Evolutionary conservation across 768 basidiomycete genomes (phyloP).

Genomic region (Saitozyma podzolica): DNA sequence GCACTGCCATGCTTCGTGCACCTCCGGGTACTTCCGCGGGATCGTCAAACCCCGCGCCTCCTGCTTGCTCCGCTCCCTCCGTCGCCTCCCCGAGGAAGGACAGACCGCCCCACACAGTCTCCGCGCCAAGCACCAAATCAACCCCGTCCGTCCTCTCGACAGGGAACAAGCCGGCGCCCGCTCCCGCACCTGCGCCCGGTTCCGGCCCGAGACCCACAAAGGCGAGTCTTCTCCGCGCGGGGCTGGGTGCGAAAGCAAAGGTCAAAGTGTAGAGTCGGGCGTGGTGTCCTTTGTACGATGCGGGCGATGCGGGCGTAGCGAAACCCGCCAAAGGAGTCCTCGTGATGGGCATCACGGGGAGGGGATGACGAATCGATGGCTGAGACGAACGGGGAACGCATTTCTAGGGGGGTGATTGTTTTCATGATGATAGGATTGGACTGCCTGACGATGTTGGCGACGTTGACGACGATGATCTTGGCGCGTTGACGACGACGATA

Average conservation of each 20-base stretch:
- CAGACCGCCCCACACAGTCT: neutral
- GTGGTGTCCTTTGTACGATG: too few species aligned
- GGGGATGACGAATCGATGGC: too few species aligned
- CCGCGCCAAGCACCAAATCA: neutral
- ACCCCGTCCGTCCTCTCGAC: neutral
- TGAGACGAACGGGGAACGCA: neutral
- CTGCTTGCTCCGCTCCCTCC: neutral
- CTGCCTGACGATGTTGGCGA: neutral
- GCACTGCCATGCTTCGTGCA: slow-evolving; percentile 24
- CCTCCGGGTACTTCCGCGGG: slow-evolving; percentile 7
- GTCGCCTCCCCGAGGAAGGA: neutral
- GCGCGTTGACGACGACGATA: too few species aligned
- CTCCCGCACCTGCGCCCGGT: neutral
- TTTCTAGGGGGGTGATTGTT: too few species aligned
- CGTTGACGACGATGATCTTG: too few species aligned
- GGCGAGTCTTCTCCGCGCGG: slow-evolving; percentile 32
- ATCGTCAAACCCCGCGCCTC: neutral
- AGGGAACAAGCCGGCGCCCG: too few species aligned
- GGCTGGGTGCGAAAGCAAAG: slow-evolving; percentile 18
- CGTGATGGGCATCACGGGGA: too few species aligned
- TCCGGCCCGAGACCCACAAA: slow-evolving; percentile 30
- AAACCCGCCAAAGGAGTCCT: too few species aligned
- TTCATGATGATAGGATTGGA: neutral
- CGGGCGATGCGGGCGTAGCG: too few species aligned
- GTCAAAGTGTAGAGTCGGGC: too few species aligned